A percentile compares a stretch with the other conserved stretches of the same genome.
Evolutionary conservation across 2,329 filamentous ascomycete genomes (phyloP).

Genomic region (Pseudocercospora crystallina): DNA sequence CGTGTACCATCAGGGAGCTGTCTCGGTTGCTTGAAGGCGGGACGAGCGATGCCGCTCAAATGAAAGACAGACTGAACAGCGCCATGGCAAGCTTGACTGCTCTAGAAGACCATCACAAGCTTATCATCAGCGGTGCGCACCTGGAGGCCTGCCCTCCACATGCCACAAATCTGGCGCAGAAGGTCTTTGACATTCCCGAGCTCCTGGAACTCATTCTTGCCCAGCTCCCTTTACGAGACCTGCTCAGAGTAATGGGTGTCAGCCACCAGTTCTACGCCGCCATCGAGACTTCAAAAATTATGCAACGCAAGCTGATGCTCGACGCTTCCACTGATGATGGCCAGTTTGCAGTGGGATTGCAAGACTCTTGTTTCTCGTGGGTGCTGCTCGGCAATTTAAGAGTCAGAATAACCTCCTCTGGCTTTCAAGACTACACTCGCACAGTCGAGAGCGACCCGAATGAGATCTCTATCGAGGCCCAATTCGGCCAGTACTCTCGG

Average conservation of each 20-base stretch:
- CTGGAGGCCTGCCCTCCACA: conserved; percentile 2
- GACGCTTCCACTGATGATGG: conserved; percentile 3
- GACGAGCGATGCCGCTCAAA: too few species aligned
- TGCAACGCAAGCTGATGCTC: conserved; percentile 2
- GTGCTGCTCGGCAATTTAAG: background rate
- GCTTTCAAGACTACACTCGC: too few species aligned
- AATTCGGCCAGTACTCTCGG: background rate
- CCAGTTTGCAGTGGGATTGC: background rate
- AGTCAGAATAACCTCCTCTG: background rate
- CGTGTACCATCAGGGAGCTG: too few species aligned
- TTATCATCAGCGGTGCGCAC: background rate
- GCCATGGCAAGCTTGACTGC: too few species aligned
- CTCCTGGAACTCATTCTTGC: conserved; percentile 8
- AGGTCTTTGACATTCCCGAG: conserved; percentile 7
- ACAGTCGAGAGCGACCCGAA: conserved; percentile 1
- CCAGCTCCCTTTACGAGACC: conserved; percentile 4
- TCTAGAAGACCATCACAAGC: too few species aligned
- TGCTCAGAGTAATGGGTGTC: conserved; percentile 3
- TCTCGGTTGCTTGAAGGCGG: too few species aligned
- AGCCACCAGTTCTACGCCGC: conserved; percentile 3
- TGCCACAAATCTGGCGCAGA: conserved; percentile 2
- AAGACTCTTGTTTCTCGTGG: conserved; percentile 1
- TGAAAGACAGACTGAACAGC: too few species aligned
- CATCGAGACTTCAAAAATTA: conserved; percentile 1
- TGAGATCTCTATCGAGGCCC: conserved; percentile 4